Evolutionary conservation across 257 asterid genomes (phyloP).

Genomic region (Apocynum venetum): DNA sequence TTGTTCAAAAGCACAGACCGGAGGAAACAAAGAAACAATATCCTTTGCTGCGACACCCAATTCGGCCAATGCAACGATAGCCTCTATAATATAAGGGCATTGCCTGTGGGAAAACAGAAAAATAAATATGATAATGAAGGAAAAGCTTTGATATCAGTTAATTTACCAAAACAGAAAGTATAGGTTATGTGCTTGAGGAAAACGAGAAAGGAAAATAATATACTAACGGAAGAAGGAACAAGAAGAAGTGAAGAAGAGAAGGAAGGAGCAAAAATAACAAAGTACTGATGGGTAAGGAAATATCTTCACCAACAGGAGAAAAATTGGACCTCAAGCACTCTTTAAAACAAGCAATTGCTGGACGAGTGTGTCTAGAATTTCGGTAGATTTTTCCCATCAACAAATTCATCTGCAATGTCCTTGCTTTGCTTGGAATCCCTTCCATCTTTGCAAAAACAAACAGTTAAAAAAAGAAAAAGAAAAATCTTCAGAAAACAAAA

Average conservation of each 20-base stretch:
- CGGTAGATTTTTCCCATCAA: slow-evolving; percentile 90
- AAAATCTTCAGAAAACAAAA: not conserved
- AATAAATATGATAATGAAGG: slow-evolving; percentile 6
- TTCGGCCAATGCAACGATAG: slow-evolving; percentile 86
- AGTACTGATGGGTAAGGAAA: not conserved
- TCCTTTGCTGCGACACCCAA: slow-evolving; percentile 82
- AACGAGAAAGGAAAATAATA: not conserved
- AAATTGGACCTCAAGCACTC: slow-evolving; percentile 79
- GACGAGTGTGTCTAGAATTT: slow-evolving; percentile 83
- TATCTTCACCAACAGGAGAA: not conserved
- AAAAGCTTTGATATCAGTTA: slow-evolving; percentile 1
- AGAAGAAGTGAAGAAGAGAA: not conserved
- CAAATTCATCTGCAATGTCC: slow-evolving; percentile 86
- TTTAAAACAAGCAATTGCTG: slow-evolving; percentile 81
- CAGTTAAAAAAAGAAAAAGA: not conserved
- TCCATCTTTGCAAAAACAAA: slow-evolving; percentile 58
- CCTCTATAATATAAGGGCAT: slow-evolving; percentile 83
- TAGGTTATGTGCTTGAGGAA: not conserved
- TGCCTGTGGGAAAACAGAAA: slow-evolving; percentile 47
- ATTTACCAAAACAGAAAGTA: not conserved
- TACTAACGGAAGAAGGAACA: not conserved
- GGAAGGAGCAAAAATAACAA: not conserved
- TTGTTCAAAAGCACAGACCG: slow-evolving; percentile 40
- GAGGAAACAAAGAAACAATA: slow-evolving; percentile 72
- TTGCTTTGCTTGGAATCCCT: slow-evolving; percentile 85